phyloP scores from a whole-genome alignment of 306 rosid genomes.

The Vicia villosa region DNA sequence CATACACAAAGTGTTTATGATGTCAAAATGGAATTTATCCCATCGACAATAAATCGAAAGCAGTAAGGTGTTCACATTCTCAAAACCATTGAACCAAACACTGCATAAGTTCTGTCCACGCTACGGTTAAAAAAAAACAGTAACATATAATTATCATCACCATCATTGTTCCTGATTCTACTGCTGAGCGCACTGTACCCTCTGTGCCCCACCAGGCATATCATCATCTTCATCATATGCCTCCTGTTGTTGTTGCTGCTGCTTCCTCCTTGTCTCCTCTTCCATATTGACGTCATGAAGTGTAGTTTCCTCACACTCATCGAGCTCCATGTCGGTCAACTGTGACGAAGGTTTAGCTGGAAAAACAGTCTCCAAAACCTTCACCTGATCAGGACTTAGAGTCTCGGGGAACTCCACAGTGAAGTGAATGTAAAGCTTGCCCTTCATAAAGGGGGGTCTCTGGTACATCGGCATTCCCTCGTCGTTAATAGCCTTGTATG shows the following conservation, averaged over 20 bases:
- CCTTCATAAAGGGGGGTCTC: conserved; percentile 94
- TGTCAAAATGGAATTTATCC: conserved; percentile 29
- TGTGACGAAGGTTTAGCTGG: conserved; percentile 62
- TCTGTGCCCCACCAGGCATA: conserved; percentile 90
- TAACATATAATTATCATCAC: conserved; percentile 7
- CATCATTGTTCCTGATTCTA: conserved; percentile 13
- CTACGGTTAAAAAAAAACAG: conserved; percentile 25
- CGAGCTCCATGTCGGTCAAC: conserved; percentile 84
- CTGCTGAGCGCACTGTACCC: conserved; percentile 98
- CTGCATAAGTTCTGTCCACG: conserved; percentile 19
- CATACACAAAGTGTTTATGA: conserved; percentile 16
- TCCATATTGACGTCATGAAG: conserved; percentile 84
- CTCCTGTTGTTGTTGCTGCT: conserved; percentile 72
- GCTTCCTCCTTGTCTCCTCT: conserved; percentile 82
- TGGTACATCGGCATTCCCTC: conserved; percentile 95
- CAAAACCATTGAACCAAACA: conserved; percentile 30
- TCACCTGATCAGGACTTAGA: conserved; percentile 59
- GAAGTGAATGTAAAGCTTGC: conserved; percentile 88
- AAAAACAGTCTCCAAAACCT: conserved; percentile 64
- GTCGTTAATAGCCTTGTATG: conserved; percentile 80
- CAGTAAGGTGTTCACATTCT: conserved; percentile 8
- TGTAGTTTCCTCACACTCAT: conserved; percentile 93
- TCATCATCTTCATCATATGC: conserved; percentile 87
- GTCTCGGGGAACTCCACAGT: conserved; percentile 83
- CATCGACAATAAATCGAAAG: conserved; percentile 27